Evolutionary conservation across 345 rosid genomes (phyloP).

Genomic region (Syzygium grande): DNA sequence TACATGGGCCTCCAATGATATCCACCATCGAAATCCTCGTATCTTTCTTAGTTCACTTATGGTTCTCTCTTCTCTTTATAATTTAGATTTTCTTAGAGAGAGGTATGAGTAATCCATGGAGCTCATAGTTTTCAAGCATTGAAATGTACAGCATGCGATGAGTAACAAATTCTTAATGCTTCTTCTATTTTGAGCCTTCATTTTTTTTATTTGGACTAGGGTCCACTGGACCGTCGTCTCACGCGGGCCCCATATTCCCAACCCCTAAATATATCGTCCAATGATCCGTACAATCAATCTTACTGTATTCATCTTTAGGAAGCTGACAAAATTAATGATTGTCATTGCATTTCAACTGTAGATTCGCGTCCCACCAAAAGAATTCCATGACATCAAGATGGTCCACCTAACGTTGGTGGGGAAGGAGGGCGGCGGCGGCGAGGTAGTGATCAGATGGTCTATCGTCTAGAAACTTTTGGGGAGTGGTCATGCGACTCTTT

Average conservation of each 20-base stretch:
- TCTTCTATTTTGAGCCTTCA: no score
- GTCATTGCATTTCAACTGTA: background rate
- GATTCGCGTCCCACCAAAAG: rapidly evolving
- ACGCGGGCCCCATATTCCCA: no score
- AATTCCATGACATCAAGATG: background rate
- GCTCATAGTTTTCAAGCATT: background rate
- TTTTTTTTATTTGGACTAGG: no score
- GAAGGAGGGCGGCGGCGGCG: background rate
- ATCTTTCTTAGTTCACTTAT: background rate
- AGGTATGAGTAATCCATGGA: background rate
- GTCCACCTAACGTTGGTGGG: background rate
- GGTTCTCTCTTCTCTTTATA: background rate
- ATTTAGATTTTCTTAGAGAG: background rate
- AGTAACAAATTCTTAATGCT: no score
- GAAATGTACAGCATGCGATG: no score
- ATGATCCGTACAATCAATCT: no score
- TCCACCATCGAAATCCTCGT: background rate
- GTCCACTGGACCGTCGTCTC: no score
- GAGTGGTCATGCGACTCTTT: background rate
- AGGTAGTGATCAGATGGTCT: background rate
- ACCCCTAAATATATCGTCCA: no score
- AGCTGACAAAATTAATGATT: background rate
- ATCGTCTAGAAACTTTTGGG: background rate
- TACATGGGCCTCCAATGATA: background rate
- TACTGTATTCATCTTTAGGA: background rate